Evolutionary conservation across 345 rosid genomes (phyloP).

Genomic region (Brassica cretica): DNA sequence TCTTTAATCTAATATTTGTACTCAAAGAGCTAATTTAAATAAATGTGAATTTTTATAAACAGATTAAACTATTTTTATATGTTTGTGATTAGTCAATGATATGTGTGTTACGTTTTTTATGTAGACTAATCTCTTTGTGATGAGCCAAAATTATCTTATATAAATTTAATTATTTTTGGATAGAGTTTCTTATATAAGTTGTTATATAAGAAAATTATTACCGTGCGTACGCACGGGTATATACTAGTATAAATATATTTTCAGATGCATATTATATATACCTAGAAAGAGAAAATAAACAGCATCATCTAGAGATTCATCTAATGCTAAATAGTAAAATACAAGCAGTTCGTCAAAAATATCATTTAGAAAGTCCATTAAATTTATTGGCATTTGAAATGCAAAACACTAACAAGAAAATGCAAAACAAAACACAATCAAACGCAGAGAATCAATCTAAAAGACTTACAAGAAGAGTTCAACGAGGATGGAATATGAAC

Average conservation of each 20-base stretch:
- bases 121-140: too few relatives aligned
- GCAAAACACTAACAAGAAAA: background rate
- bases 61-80: too few relatives aligned
- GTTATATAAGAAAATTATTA: too few relatives aligned
- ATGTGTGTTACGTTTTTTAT: too few relatives aligned
- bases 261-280: background rate
- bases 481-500: conserved; percentile 45
- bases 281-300: background rate
- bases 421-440: background rate
- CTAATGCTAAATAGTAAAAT: background rate
- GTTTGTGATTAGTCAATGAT: too few relatives aligned
- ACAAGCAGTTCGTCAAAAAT: background rate
- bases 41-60: too few relatives aligned
- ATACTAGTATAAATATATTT: background rate
- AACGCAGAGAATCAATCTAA: background rate
- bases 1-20: too few relatives aligned
- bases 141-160: too few relatives aligned
- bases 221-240: too few relatives aligned
- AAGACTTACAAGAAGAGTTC: conserved; percentile 33
- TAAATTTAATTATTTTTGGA: too few relatives aligned
- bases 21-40: too few relatives aligned
- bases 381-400: background rate
- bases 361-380: background rate
- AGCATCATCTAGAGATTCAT: background rate
- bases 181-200: too few relatives aligned